Conservation (phyloP, 129 eudicot genomes). For the Helianthus annuus region DNA sequence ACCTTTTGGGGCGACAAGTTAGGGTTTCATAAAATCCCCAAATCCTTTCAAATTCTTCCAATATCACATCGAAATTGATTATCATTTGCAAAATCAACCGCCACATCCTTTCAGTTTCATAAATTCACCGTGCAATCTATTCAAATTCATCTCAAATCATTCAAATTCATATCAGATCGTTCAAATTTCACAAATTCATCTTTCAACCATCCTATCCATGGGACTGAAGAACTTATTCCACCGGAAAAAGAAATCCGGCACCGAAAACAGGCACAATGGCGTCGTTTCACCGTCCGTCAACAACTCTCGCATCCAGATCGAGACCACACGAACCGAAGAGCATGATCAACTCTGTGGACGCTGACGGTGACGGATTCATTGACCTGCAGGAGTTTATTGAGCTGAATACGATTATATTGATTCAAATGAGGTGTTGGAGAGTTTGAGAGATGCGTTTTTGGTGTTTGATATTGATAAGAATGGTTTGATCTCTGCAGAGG, state of each 20-base stretch:
- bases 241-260: constrained; percentile 37
- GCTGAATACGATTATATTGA: constrained; percentile 64
- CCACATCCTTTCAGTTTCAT: no score
- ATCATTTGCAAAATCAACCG: no score
- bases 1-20: no score
- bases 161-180: neutral
- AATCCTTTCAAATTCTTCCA: no score
- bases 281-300: constrained; percentile 17
- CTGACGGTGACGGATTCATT: constrained; percentile 76
- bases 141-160: no score
- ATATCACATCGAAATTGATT: no score
- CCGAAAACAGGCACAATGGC: constrained; percentile 10
- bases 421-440: constrained; percentile 51
- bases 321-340: constrained; percentile 41
- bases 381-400: constrained; percentile 60
- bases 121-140: no score
- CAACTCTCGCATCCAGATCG: constrained; percentile 35
- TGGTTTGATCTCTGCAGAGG: constrained; percentile 68
- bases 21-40: no score
- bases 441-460: constrained; percentile 53
- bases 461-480: constrained; percentile 65
- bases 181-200: neutral
- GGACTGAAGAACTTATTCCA: constrained; percentile 38
- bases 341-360: constrained; percentile 61
- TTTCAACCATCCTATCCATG: neutral